Base-by-base conservation (phyloP, 352 stramenopile genomes). In the Globisporangium orthogonon region DNA sequence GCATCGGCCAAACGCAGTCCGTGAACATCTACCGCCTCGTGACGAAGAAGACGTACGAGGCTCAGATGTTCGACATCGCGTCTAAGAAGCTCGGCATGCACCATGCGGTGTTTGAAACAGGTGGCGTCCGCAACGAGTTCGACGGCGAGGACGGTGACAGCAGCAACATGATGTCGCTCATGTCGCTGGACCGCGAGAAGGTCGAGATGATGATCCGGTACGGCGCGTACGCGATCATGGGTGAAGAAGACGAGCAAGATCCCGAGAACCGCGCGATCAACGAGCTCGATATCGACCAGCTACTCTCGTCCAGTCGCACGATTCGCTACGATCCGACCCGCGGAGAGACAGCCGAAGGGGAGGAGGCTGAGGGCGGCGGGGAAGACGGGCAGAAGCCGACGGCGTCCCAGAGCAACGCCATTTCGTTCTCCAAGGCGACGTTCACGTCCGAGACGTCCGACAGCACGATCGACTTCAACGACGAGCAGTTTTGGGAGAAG, bases 21-120 rank as follows among this genome's bases (percentile, higher is more conserved):
- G 97, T 99, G 40, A 98, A 95, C 65, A 98, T 99, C 37, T 99
- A 99, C 74, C 96, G 98, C 54, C 78, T 99, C 11, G 95, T 99
- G 56, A 99, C 97, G 10, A 98, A 98, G 73, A 95, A 98, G 51
- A 98, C 95, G 23, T 99, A 99, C 64, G 97, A 99, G 75, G 94
- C 97, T 47, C 96, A 99, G 65, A 99, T 99, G 95, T 99, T 99
- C 79, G 96, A 98, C 56, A 96, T 98, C 60, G 97, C 97, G 14
- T 98, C 86, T 28, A 98, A 98, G 70, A 99, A 99, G 70, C 80
- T 99, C 7, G 97, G 97, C 10, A 94, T 99, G 66, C 96, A 99
- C 70, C 96, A 99, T 60, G 97, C 97, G 37, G 93, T 99, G 18
- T 94, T 99, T 30, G 97, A 98, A 55, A 98, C 95, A 30, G 84